These are phyloP conservation scores for Botryotinia convoluta DNA, from an alignment of 2,329 filamentous ascomycete species.

Conservation along the genomic window DNA sequence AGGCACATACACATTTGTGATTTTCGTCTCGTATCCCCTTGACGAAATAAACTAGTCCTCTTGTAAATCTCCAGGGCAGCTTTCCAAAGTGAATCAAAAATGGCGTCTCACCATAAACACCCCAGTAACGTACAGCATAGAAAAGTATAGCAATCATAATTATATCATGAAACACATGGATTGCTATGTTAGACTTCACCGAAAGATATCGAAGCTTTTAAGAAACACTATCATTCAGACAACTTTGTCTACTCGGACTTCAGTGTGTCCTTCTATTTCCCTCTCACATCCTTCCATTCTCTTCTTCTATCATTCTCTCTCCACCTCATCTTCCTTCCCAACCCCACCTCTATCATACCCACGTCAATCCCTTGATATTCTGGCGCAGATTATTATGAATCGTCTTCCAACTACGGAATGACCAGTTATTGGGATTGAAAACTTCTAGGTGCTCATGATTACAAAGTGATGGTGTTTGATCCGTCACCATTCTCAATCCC, in stretches of 20 bases:
- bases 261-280: background rate
- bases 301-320: background rate
- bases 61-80: background rate
- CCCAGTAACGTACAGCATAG: background rate
- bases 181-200: background rate
- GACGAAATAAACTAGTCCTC: background rate
- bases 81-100: background rate
- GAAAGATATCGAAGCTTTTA: too few relatives aligned
- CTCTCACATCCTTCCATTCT: background rate
- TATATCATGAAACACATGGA: constrained; percentile 1
- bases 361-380: background rate
- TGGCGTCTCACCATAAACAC: background rate
- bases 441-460: too few relatives aligned
- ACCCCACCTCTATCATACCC: background rate
- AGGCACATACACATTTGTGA: background rate
- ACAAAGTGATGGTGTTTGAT: too few relatives aligned
- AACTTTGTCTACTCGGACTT: constrained; percentile 9
- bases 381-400: too few relatives aligned
- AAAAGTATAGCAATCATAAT: background rate
- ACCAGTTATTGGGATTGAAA: too few relatives aligned
- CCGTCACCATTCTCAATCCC: too few relatives aligned
- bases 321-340: background rate
- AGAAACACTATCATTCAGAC: background rate
- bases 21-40: background rate
- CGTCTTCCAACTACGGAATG: too few relatives aligned